Conservation (phyloP, 140 eudicot genomes). For the Senecio squalidus region DNA sequence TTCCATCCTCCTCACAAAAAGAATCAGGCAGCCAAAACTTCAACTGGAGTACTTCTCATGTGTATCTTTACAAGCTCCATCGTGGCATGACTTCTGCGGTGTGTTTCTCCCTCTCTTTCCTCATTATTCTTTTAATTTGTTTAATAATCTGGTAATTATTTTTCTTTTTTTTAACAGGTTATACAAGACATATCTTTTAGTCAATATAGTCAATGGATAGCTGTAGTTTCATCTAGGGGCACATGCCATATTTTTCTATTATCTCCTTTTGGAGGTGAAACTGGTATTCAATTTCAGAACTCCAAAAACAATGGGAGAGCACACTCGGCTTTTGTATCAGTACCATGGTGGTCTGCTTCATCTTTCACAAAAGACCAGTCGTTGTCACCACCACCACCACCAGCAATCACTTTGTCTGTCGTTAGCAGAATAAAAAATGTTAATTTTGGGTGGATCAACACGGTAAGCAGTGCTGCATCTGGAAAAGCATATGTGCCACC, state of each 20-base stretch:
- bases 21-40: constrained; percentile 52
- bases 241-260: not conserved
- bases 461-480: constrained; percentile 79
- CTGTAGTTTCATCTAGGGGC: constrained; percentile 50
- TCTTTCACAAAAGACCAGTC: constrained; percentile 50
- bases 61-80: constrained; percentile 83
- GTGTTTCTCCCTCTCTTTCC: constrained; percentile 14
- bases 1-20: constrained; percentile 49
- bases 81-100: constrained; percentile 95
- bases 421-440: constrained; percentile 76
- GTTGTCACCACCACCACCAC: constrained; percentile 54
- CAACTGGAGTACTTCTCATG: constrained; percentile 73
- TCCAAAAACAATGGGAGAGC: constrained; percentile 37
- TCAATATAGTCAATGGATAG: constrained; percentile 80
- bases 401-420: constrained; percentile 69
- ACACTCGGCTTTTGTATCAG: constrained; percentile 36
- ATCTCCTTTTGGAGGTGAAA: constrained; percentile 67
- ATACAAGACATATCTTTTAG: constrained; percentile 93
- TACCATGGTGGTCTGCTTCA: constrained; percentile 91
- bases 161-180: constrained; percentile 42
- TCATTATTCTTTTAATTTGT: not conserved
- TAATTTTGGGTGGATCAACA: constrained; percentile 73
- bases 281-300: constrained; percentile 53
- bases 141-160: constrained; percentile 4
- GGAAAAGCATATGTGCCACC: constrained; percentile 69